Percentiles rank a stretch among this genome's conserved stretches.
Conservation (phyloP, 768 basidiomycete species). For the Pisolithus tinctorius region DNA sequence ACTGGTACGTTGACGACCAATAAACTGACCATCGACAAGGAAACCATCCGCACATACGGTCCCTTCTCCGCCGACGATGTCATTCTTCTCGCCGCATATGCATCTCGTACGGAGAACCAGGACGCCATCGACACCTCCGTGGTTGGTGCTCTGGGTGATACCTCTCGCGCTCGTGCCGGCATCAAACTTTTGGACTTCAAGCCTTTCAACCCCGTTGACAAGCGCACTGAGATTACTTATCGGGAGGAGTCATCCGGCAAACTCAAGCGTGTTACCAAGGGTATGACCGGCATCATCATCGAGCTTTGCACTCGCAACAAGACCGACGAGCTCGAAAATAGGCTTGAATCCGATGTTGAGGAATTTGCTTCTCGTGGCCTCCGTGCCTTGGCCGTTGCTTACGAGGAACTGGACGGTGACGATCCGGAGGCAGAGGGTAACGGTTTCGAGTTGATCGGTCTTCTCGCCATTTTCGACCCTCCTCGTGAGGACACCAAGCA, state of each 20-base stretch:
- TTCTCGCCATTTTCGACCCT: slow-evolving; percentile 96
- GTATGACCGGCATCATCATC: slow-evolving; percentile 99
- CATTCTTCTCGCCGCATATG: slow-evolving; percentile 90
- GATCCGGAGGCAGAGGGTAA: slow-evolving; percentile 85
- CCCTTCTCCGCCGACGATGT: slow-evolving; percentile 86
- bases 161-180: slow-evolving; percentile 71
- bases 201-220: slow-evolving; percentile 99
- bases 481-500: slow-evolving; percentile 98
- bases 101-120: slow-evolving; percentile 98
- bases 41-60: slow-evolving; percentile 87
- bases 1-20: slow-evolving; percentile 98
- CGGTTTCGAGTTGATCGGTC: slow-evolving; percentile 95
- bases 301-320: slow-evolving; percentile 97
- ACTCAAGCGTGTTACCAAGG: slow-evolving; percentile 98
- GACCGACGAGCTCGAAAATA: slow-evolving; percentile 85
- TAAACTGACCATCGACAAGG: slow-evolving; percentile 95
- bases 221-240: slow-evolving; percentile 98
- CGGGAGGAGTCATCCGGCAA: slow-evolving; percentile 90
- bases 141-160: slow-evolving; percentile 70
- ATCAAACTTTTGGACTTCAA: slow-evolving; percentile 98
- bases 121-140: slow-evolving; percentile 94
- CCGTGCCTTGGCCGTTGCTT: slow-evolving; percentile 91
- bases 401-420: slow-evolving; percentile 83
- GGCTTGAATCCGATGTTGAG: slow-evolving; percentile 91
- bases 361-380: slow-evolving; percentile 95